phyloP scores from a whole-genome alignment of 1,284 basidiomycete genomes.

The Tilletia indica region DNA sequence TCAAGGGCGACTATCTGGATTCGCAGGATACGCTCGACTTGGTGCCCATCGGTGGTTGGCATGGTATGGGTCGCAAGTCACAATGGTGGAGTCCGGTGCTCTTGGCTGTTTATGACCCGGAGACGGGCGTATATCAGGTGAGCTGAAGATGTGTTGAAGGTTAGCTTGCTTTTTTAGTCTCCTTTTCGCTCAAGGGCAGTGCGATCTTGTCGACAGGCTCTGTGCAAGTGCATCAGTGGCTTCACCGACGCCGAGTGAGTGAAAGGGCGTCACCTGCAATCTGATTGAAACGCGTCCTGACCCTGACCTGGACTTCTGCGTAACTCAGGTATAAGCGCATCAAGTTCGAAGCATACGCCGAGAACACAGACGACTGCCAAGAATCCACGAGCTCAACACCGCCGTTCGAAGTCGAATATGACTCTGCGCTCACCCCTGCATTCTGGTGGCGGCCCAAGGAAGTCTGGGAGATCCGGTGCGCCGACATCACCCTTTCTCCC shows the following conservation, averaged over 20 bases:
- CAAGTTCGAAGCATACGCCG: constrained; percentile 57
- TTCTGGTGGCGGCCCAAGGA: constrained; percentile 73
- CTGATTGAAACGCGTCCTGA: too few relatives aligned
- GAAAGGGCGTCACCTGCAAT: not conserved
- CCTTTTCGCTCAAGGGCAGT: not conserved
- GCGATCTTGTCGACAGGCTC: constrained; percentile 57
- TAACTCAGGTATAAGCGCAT: constrained; percentile 61
- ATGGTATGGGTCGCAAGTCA: constrained; percentile 87
- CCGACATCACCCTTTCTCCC: constrained; percentile 78
- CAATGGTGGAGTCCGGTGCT: constrained; percentile 91
- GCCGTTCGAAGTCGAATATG: constrained; percentile 20
- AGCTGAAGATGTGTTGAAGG: not conserved
- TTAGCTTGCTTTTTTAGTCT: not conserved
- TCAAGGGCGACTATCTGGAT: constrained; percentile 70
- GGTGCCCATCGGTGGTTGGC: constrained; percentile 66
- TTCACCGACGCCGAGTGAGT: constrained; percentile 15
- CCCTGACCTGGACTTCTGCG: not conserved
- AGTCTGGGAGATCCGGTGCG: constrained; percentile 72
- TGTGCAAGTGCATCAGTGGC: constrained; percentile 70
- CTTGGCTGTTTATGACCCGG: constrained; percentile 72
- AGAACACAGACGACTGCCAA: constrained; percentile 25
- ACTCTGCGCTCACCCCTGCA: constrained; percentile 68
- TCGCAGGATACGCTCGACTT: constrained; percentile 63
- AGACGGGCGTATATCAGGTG: constrained; percentile 66
- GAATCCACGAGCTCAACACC: constrained; percentile 21